Base-by-base conservation (phyloP, 1,284 basidiomycete species). In the Tausonia pullulans region DNA sequence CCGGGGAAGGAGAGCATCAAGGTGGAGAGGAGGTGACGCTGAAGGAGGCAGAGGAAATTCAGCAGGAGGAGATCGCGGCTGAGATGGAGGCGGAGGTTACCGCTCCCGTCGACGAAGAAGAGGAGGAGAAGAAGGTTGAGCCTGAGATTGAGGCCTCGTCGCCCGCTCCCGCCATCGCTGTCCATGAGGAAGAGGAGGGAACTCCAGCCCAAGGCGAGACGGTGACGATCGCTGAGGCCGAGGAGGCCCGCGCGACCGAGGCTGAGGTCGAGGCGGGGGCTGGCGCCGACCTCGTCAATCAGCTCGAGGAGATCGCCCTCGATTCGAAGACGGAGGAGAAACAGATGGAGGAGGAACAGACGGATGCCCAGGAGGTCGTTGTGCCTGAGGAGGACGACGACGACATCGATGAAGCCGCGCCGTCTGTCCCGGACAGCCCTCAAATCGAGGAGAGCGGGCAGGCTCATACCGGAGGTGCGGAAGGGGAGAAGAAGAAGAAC, bases 401-500 rank as follows among this genome's bases (percentile, higher is more conserved):
- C 10, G 53, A 50, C 40, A 43, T 13, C 27, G 61, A 48, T 14
- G 61, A 63, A 27, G 64, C 59, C 27, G 27, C 27, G 27, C 27
- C 27, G 27, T 27, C 27, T 27, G 27, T 27, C 27, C 27, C 27
- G 51, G 54, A 41, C 10, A n/a, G 54, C n/a, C 40, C 40, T 39
- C 40, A 56, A 9, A n/a, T 39, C 11, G 40, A 39, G 39, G 54
- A 16, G 40, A 41, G n/a, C 39, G 39, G 39, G 3, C 39, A 6
- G 10, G 52, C 27, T 10, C 5, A 27, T 13, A 14, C 8, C 1
- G 39, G 53, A 27, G 53, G n/a, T 4, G 53, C 13, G 11, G 43
- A 69, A 64, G 67, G 63, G 59, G 69, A 70, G 65, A 74, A 74
- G 70, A 60, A 68, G 48, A 70, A 72, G 64, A 67, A 68, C 40